phyloP scores from a whole-genome alignment of 305 asterid genomes.

The Solanum hybrid region DNA sequence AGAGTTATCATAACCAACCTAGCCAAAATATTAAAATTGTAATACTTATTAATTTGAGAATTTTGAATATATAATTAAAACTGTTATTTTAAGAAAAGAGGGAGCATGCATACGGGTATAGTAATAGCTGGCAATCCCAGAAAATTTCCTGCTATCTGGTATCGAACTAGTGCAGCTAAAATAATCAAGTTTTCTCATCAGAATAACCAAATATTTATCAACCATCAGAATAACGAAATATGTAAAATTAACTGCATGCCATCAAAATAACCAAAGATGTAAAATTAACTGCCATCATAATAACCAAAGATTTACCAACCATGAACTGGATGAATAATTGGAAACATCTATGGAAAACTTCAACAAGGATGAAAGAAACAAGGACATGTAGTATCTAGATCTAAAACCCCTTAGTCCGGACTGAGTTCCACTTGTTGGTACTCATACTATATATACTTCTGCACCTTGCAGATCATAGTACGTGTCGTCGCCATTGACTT shows the following conservation, averaged over 20 bases:
- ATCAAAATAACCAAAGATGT: not conserved
- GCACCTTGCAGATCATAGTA: not conserved
- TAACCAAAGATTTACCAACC: not conserved
- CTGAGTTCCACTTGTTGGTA: not conserved
- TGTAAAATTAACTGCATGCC: no score
- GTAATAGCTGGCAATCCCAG: slow-evolving; percentile 90
- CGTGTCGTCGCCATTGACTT: not conserved
- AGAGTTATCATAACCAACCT: slow-evolving; percentile 71
- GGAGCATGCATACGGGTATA: slow-evolving; percentile 47
- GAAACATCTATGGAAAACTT: not conserved
- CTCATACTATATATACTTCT: no score
- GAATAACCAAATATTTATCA: no score
- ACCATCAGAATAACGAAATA: no score
- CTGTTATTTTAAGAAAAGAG: not conserved
- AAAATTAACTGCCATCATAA: no score
- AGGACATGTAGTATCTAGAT: not conserved
- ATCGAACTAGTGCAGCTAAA: slow-evolving; percentile 85
- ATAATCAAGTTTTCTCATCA: not conserved
- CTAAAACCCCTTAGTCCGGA: not conserved
- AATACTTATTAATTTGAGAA: no score
- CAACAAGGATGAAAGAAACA: not conserved
- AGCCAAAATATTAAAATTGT: not conserved
- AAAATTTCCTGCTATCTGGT: slow-evolving; percentile 83
- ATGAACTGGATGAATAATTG: not conserved
- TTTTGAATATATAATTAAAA: not conserved